A percentile compares a stretch with the other conserved stretches of the same genome.
These are phyloP conservation scores for Dioscorea dumetorum DNA, from an alignment of 106 monocot species.

Conservation along the genomic window DNA sequence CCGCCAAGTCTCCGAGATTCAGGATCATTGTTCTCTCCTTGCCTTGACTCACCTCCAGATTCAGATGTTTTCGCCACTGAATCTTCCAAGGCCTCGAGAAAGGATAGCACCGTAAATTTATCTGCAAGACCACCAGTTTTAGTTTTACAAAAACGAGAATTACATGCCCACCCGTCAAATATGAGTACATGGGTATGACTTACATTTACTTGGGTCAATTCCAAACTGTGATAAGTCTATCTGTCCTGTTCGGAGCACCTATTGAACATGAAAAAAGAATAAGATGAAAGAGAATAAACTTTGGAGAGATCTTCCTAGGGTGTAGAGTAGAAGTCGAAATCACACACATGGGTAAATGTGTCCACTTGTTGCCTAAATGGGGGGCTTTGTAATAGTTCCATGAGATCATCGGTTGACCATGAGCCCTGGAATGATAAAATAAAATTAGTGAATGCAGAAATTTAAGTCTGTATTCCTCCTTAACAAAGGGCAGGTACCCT, in stretches of 20 bases:
- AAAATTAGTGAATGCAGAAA: background rate
- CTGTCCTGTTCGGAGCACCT: slow-evolving; percentile 94
- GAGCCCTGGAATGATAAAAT: slow-evolving; percentile 42
- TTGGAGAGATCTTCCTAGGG: background rate
- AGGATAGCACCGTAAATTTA: slow-evolving; percentile 62
- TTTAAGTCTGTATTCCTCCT: background rate
- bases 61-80: slow-evolving; percentile 48
- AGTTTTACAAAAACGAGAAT: background rate
- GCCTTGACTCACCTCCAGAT: slow-evolving; percentile 14
- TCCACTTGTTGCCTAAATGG: slow-evolving; percentile 98
- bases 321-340: background rate
- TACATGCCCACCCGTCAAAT: no score
- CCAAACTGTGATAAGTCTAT: slow-evolving; percentile 89
- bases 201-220: slow-evolving; percentile 92
- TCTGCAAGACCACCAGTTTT: slow-evolving; percentile 15
- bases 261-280: background rate
- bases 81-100: slow-evolving; percentile 90
- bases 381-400: slow-evolving; percentile 80
- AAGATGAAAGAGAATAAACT: no score
- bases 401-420: slow-evolving; percentile 51
- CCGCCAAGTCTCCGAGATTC: slow-evolving; percentile 16
- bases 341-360: slow-evolving; percentile 75
- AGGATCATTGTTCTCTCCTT: slow-evolving; percentile 23
- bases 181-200: slow-evolving; percentile 3
- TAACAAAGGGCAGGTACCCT: background rate